These are phyloP conservation scores for Pseudoperonospora humuli DNA, from an alignment of 352 stramenopile genomes.

Conservation along the genomic window DNA sequence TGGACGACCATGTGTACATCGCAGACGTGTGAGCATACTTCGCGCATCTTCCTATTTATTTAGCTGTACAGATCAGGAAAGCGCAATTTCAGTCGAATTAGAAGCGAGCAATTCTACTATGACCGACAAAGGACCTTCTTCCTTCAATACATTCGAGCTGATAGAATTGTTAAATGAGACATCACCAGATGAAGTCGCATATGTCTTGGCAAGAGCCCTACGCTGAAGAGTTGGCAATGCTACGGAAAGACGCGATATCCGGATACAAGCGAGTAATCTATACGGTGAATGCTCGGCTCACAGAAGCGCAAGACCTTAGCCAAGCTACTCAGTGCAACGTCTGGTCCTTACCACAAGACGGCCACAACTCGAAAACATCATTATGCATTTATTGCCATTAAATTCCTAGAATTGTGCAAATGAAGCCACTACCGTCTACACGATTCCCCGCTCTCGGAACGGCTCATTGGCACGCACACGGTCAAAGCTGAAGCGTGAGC, in stretches of 20 bases:
- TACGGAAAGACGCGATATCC: conserved; percentile 43
- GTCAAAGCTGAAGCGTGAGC: conserved; percentile 61
- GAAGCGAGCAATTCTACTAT: no score
- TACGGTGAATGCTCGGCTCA: conserved; percentile 51
- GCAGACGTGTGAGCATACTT: conserved; percentile 23
- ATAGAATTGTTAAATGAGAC: no score
- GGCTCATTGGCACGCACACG: conserved; percentile 60
- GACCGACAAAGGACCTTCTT: no score
- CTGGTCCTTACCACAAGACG: conserved; percentile 20
- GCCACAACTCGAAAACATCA: conserved; percentile 30
- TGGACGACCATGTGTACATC: conserved; percentile 27
- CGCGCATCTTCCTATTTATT: conserved; percentile 34
- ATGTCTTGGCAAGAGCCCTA: no score
- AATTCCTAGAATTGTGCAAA: conserved; percentile 8
- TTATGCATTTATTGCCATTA: conserved; percentile 66
- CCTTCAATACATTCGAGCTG: no score
- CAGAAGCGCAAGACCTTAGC: conserved; percentile 34
- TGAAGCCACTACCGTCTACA: no score
- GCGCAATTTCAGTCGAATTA: conserved; percentile 5
- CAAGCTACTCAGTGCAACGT: conserved; percentile 22
- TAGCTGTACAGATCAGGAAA: conserved; percentile 16
- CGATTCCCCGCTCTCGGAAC: conserved; percentile 70
- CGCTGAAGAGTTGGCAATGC: conserved; percentile 39
- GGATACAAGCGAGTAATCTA: conserved; percentile 64
- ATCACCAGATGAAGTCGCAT: no score